Percentiles rank a stretch among this genome's conserved stretches.
phyloP scores from a whole-genome alignment of 805 yeast genomes.

The Metschnikowia reukaufii region DNA sequence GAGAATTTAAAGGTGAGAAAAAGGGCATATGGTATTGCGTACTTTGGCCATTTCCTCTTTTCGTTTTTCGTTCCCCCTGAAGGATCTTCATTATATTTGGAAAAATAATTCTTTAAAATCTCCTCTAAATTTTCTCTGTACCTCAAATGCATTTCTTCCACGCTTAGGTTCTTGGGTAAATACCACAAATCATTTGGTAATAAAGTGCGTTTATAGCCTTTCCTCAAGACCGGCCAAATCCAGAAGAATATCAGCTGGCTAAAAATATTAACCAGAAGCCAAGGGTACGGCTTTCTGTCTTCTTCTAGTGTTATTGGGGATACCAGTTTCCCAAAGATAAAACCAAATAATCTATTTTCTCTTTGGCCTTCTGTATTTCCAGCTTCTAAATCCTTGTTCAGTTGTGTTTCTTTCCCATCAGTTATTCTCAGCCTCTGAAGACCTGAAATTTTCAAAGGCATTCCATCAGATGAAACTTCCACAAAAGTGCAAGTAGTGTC shows the following conservation, averaged over 20 bases:
- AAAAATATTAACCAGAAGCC: constrained; percentile 31
- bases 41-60: constrained; percentile 34
- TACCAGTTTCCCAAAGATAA: constrained; percentile 45
- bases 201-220: constrained; percentile 43
- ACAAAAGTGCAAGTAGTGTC: neutral
- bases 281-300: constrained; percentile 52
- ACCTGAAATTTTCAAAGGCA: neutral
- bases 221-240: constrained; percentile 39
- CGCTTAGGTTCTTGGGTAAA: constrained; percentile 36
- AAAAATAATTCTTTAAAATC: constrained; percentile 22
- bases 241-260: constrained; percentile 42
- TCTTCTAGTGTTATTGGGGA: constrained; percentile 52
- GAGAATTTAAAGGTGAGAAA: constrained; percentile 50
- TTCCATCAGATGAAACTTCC: neutral
- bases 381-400: constrained; percentile 3
- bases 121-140: constrained; percentile 28
- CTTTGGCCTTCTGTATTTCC: constrained; percentile 30
- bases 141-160: constrained; percentile 34
- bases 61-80: neutral
- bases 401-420: neutral
- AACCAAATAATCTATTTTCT: constrained; percentile 54
- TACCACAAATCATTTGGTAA: constrained; percentile 39
- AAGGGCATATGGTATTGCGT: constrained; percentile 43
- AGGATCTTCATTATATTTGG: constrained; percentile 20
- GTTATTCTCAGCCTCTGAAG: neutral